phyloP scores from a whole-genome alignment of 257 asterid genomes.

The Vinca minor region DNA sequence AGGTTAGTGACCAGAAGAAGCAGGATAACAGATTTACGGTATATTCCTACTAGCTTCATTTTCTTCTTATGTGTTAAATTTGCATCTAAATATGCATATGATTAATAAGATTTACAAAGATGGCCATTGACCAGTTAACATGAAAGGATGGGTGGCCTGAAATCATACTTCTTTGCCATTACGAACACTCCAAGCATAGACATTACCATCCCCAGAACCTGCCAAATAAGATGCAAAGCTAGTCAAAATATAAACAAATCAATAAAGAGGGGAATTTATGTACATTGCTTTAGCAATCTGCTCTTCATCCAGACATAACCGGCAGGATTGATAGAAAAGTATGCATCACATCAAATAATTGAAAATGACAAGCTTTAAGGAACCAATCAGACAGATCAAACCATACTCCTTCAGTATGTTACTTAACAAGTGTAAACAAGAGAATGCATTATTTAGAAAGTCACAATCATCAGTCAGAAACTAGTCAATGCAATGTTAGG shows the following conservation, averaged over 20 bases:
- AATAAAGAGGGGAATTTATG: neutral
- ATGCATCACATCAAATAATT: neutral
- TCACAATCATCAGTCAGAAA: neutral
- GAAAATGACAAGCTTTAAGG: neutral
- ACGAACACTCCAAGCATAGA: constrained; percentile 89
- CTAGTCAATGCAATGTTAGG: neutral
- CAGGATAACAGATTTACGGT: neutral
- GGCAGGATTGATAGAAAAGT: neutral
- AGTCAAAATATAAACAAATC: neutral
- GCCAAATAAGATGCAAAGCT: constrained; percentile 19
- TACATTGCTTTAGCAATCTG: neutral
- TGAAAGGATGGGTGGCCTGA: constrained; percentile 10
- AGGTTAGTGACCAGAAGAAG: neutral
- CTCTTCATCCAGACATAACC: neutral
- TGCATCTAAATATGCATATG: neutral
- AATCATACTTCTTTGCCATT: constrained; percentile 81
- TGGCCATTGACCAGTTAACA: neutral
- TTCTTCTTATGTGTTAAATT: neutral
- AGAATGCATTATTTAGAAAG: neutral
- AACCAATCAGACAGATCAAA: neutral
- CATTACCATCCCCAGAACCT: constrained; percentile 98
- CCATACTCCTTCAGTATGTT: neutral
- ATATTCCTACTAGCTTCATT: neutral
- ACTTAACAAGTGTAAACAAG: neutral
- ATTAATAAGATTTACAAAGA: neutral